Evolutionary conservation across 164 flowering plant genomes (phyloP).

Genomic region (Vitis rotundifolia): DNA sequence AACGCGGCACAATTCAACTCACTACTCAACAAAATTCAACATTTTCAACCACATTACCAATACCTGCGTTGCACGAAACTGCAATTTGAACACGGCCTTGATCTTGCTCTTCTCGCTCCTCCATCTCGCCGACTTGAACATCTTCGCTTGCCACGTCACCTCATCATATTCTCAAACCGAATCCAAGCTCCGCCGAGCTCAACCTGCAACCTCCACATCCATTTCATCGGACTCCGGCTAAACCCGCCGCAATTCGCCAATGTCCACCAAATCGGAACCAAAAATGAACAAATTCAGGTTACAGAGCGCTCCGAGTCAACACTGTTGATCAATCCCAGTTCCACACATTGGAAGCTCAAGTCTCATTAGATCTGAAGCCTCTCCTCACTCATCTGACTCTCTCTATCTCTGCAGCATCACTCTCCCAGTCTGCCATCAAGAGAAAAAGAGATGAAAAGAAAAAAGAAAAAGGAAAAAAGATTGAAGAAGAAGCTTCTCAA

Average conservation of each 20-base stretch:
- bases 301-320: conserved; percentile 6
- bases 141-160: conserved; percentile 33
- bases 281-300: background rate
- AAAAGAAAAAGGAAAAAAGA: background rate
- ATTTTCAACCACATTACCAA: too few species aligned
- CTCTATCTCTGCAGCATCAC: conserved; percentile 10
- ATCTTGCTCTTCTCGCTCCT: conserved; percentile 86
- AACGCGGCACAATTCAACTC: background rate
- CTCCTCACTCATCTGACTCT: background rate
- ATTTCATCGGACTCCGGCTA: conserved; percentile 29
- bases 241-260: conserved; percentile 15
- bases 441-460: conserved; percentile 6
- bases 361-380: conserved; percentile 21
- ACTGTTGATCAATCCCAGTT: conserved; percentile 9
- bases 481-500: conserved; percentile 36
- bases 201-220: conserved; percentile 5
- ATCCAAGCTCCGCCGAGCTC: conserved; percentile 27
- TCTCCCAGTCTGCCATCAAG: too few species aligned
- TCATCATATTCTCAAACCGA: conserved; percentile 9
- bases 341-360: background rate
- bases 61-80: conserved; percentile 89
- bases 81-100: conserved; percentile 75
- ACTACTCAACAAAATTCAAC: background rate
- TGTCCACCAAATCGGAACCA: conserved; percentile 6
- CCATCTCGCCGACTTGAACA: conserved; percentile 88